Evolutionary conservation across 2,329 filamentous ascomycete species (phyloP).

Genomic region (Elsinoe fawcettii): DNA sequence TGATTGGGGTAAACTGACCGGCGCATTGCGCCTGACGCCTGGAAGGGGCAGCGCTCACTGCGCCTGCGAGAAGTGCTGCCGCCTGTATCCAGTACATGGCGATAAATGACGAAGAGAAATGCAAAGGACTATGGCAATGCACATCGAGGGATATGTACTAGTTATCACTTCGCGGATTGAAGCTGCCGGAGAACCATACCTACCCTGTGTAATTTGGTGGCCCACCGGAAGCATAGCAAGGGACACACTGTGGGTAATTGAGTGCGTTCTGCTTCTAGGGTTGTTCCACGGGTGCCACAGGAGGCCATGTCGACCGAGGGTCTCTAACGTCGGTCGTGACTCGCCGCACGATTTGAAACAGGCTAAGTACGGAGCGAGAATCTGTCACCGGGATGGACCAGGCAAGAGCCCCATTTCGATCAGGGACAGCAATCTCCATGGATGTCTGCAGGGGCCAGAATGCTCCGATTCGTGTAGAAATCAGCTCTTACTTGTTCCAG

Average conservation of each 20-base stretch:
- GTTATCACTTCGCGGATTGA: neutral
- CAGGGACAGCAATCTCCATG: conserved; percentile 4
- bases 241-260: neutral
- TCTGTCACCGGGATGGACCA: conserved; percentile 7
- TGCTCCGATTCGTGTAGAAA: conserved; percentile 9
- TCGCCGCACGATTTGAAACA: conserved; percentile 3
- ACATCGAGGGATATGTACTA: no score
- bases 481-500: no score
- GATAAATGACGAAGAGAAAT: conserved; percentile 13
- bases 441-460: neutral
- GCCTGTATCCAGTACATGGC: conserved; percentile 11
- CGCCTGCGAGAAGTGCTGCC: neutral
- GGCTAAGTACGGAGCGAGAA: conserved; percentile 12
- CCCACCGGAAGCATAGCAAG: neutral
- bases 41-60: conserved; percentile 13
- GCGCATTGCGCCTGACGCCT: conserved; percentile 28
- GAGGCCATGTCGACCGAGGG: neutral
- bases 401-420: neutral
- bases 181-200: conserved; percentile 11
- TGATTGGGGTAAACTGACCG: conserved; percentile 39
- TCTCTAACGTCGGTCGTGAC: neutral
- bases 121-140: neutral
- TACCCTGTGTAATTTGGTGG: neutral
- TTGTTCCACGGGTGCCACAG: neutral
- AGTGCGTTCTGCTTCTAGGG: neutral